Evolutionary conservation across 345 rosid genomes (phyloP).

Genomic region (Citrus unshiu): DNA sequence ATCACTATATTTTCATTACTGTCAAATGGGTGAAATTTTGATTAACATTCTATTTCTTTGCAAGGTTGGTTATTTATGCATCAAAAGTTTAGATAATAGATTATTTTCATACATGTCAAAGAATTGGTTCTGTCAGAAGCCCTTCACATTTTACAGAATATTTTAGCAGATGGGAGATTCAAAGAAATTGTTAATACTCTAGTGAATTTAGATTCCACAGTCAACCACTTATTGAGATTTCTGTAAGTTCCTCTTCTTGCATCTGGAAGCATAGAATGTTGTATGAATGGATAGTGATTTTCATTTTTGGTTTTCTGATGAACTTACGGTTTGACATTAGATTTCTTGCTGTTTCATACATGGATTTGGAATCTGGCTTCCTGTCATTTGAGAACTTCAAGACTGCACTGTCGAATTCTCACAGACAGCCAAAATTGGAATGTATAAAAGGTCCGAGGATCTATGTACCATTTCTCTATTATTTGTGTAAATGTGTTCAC

Average conservation of each 20-base stretch:
- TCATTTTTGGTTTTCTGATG: constrained; percentile 11
- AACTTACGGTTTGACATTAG: constrained; percentile 37
- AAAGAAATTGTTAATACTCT: constrained; percentile 48
- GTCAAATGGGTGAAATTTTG: not conserved
- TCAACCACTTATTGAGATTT: constrained; percentile 60
- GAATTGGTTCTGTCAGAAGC: not conserved
- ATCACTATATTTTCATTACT: not conserved
- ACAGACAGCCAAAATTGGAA: constrained; percentile 80
- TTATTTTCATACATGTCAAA: not conserved
- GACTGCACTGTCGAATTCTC: constrained; percentile 58
- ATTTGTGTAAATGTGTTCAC: not conserved
- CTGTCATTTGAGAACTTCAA: constrained; percentile 76
- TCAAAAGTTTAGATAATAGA: not conserved
- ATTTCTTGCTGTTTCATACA: constrained; percentile 61
- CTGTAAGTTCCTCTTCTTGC: constrained; percentile 52
- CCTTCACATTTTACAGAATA: constrained; percentile 52
- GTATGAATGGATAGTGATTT: constrained; percentile 9
- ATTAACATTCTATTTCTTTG: not conserved
- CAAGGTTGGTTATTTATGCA: not conserved
- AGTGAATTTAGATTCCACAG: constrained; percentile 45
- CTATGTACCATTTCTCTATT: not conserved
- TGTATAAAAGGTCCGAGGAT: constrained; percentile 54
- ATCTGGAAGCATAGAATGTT: constrained; percentile 8
- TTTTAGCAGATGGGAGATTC: constrained; percentile 64
- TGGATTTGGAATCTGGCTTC: constrained; percentile 63